These are phyloP conservation scores for Lentinus brumalis DNA, from an alignment of 768 basidiomycete genomes.

Conservation along the genomic window DNA sequence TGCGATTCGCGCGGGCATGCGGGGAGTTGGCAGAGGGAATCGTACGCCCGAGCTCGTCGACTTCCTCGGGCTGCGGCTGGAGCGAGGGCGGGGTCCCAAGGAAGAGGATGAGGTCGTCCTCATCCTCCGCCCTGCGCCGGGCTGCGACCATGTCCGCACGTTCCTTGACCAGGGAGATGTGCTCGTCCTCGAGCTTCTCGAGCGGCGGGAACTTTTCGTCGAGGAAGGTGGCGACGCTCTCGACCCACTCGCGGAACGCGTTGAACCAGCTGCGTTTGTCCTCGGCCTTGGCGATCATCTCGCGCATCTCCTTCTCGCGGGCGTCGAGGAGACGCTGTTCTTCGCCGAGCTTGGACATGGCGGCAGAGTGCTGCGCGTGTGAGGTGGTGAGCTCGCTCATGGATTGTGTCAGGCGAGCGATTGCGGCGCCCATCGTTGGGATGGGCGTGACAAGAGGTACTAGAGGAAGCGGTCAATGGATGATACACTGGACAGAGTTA, in stretches of 20 bases:
- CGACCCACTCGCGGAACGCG: slow-evolving; percentile 78
- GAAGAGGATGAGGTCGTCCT: slow-evolving; percentile 76
- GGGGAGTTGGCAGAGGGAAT: slow-evolving; percentile 49
- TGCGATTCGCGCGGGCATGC: slow-evolving; percentile 53
- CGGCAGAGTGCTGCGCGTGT: slow-evolving; percentile 60
- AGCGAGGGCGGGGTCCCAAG: slow-evolving; percentile 53
- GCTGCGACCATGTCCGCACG: slow-evolving; percentile 65
- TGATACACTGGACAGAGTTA: not conserved
- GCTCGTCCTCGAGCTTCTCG: slow-evolving; percentile 77
- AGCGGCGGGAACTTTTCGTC: slow-evolving; percentile 88
- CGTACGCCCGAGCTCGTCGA: slow-evolving; percentile 64
- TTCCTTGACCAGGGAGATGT: slow-evolving; percentile 73
- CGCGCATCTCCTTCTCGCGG: slow-evolving; percentile 73
- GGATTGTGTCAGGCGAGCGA: slow-evolving; percentile 61
- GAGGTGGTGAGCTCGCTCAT: slow-evolving; percentile 65
- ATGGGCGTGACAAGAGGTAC: slow-evolving; percentile 68
- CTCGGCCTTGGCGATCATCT: slow-evolving; percentile 74
- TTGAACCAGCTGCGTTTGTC: slow-evolving; percentile 81
- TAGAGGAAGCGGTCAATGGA: slow-evolving; percentile 33
- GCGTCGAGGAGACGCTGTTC: slow-evolving; percentile 57
- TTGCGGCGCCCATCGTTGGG: slow-evolving; percentile 63
- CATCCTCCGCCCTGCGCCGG: slow-evolving; percentile 75
- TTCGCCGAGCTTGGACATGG: slow-evolving; percentile 57
- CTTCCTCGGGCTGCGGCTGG: slow-evolving; percentile 40
- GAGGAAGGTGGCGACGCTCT: slow-evolving; percentile 80